Percentiles rank a stretch among this genome's conserved stretches.
phyloP scores from a whole-genome alignment of 2,329 filamentous ascomycete species.

The Intubia oerlemansii region DNA sequence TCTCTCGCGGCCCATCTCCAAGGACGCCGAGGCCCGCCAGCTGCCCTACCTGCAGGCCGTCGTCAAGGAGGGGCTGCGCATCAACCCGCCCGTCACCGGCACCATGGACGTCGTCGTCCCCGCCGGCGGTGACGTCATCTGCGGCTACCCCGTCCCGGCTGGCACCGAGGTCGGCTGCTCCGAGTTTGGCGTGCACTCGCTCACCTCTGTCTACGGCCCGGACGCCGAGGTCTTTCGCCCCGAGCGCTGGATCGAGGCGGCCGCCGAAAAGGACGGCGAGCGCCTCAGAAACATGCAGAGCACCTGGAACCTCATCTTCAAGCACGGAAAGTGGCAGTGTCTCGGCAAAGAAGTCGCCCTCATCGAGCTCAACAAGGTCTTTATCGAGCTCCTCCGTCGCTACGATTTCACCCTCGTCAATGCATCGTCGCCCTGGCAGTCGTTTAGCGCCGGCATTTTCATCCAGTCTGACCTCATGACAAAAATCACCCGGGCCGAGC shows the following conservation, averaged over 20 bases:
- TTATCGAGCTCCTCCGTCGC: constrained; percentile 9
- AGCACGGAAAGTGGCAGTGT: constrained; percentile 17
- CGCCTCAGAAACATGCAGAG: constrained; percentile 9
- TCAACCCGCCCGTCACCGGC: constrained; percentile 21
- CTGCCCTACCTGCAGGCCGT: constrained; percentile 27
- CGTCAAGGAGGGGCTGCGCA: constrained; percentile 24
- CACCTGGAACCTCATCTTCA: constrained; percentile 17
- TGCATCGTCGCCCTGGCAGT: constrained; percentile 9
- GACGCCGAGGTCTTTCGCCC: constrained; percentile 21
- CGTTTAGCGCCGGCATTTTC: constrained; percentile 11
- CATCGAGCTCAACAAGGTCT: constrained; percentile 19
- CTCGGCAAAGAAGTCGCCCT: constrained; percentile 20
- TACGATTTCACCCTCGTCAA: constrained; percentile 11
- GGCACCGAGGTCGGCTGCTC: constrained; percentile 23
- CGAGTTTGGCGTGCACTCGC: constrained; percentile 18
- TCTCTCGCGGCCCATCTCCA: constrained; percentile 13
- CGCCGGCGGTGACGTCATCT: constrained; percentile 16
- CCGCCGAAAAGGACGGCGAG: constrained; percentile 7
- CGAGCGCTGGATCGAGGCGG: constrained; percentile 21
- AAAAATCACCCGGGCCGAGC: constrained; percentile 10
- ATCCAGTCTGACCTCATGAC: constrained; percentile 11
- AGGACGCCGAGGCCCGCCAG: constrained; percentile 15
- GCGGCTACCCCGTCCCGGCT: constrained; percentile 20
- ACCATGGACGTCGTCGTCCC: constrained; percentile 14
- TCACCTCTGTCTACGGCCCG: constrained; percentile 15